Evolutionary conservation across 2,329 filamentous ascomycete species (phyloP).

Genomic region (Cercospora canescens): DNA sequence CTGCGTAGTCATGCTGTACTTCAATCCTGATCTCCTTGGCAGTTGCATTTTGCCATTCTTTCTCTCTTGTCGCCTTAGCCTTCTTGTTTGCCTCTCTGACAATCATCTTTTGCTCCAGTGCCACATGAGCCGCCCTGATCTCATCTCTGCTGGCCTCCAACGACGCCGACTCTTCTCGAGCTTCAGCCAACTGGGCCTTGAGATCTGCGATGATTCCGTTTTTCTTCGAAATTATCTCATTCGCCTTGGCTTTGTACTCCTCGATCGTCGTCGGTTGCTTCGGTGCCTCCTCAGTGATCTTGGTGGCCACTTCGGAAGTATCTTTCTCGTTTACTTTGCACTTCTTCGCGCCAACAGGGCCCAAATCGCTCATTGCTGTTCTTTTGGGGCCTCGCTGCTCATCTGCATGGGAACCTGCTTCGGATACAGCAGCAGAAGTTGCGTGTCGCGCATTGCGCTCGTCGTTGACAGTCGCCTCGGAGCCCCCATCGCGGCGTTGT

Average conservation of each 20-base stretch:
- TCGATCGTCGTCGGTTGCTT: background rate
- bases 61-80: background rate
- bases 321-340: background rate
- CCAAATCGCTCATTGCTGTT: background rate
- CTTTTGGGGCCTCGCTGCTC: slow-evolving; percentile 7
- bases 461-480: background rate
- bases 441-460: background rate
- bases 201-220: background rate
- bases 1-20: slow-evolving; percentile 4
- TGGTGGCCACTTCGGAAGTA: background rate
- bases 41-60: background rate
- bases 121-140: background rate
- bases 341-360: slow-evolving; percentile 3
- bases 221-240: background rate
- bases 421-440: background rate
- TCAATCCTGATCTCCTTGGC: slow-evolving; percentile 3
- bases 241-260: background rate
- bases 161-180: background rate
- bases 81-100: slow-evolving; percentile 1
- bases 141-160: slow-evolving; percentile 1
- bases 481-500: background rate
- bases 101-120: background rate
- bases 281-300: background rate
- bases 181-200: background rate
- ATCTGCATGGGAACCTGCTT: background rate